phyloP scores from a whole-genome alignment of 805 yeast species.

The Schizosaccharomyces osmophilus region DNA sequence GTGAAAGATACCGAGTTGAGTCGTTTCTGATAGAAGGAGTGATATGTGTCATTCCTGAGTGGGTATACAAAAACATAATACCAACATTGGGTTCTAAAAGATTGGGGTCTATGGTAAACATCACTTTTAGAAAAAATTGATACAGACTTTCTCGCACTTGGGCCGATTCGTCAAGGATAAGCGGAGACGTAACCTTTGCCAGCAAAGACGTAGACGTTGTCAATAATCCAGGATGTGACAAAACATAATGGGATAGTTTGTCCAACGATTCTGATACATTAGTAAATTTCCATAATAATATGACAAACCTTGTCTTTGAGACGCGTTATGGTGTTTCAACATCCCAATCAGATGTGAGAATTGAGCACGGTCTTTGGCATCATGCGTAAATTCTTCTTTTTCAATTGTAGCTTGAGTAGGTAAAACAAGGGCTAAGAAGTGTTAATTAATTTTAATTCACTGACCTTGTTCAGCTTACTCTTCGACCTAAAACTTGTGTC shows the following conservation, averaged over 20 bases:
- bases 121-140: slow-evolving; percentile 15
- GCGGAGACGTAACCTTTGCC: slow-evolving; percentile 31
- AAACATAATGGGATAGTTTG: neutral
- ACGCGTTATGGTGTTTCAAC: neutral
- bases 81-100: slow-evolving; percentile 16
- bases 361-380: neutral
- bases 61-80: slow-evolving; percentile 37
- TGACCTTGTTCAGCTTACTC: slow-evolving; percentile 4
- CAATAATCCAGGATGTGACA: neutral
- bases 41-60: slow-evolving; percentile 86
- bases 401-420: neutral
- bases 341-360: neutral
- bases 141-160: slow-evolving; percentile 37
- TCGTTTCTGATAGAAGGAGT: slow-evolving; percentile 50
- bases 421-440: neutral
- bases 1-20: slow-evolving; percentile 40
- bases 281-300: slow-evolving; percentile 10
- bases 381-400: slow-evolving; percentile 1
- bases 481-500: slow-evolving; percentile 67
- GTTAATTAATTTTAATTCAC: no score
- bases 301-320: neutral
- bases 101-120: slow-evolving; percentile 3
- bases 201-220: slow-evolving; percentile 20
- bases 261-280: neutral
- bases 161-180: slow-evolving; percentile 40